phyloP scores from a whole-genome alignment of 2,329 filamentous ascomycete species.

The Ploettnerulaceae sp. region DNA sequence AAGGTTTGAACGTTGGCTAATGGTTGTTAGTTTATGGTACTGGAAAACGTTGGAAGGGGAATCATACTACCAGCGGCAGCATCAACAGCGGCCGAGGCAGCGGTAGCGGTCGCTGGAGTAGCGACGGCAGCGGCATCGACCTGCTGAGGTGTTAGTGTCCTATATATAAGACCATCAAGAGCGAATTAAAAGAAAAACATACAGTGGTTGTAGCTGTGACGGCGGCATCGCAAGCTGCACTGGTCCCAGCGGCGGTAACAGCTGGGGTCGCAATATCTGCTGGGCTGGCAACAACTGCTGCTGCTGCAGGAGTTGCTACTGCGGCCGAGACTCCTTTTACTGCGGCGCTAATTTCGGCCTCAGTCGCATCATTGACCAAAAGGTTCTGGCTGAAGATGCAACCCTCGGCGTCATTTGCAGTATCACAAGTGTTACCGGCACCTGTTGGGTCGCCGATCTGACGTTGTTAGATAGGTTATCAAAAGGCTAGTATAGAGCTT shows the following conservation, averaged over 20 bases:
- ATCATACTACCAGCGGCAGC: constrained; percentile 28
- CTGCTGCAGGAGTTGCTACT: constrained; percentile 12
- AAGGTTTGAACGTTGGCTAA: constrained; percentile 39
- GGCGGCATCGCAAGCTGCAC: too few relatives aligned
- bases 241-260: too few relatives aligned
- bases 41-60: not conserved
- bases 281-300: constrained; percentile 13
- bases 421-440: constrained; percentile 47
- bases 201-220: too few relatives aligned
- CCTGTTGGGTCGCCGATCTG: constrained; percentile 40
- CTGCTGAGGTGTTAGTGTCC: constrained; percentile 17
- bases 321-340: constrained; percentile 36
- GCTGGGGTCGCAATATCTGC: too few relatives aligned
- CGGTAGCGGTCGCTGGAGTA: constrained; percentile 8
- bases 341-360: constrained; percentile 47
- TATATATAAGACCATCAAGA: too few relatives aligned
- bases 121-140: constrained; percentile 20
- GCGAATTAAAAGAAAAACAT: not conserved
- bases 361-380: constrained; percentile 49
- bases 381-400: constrained; percentile 51
- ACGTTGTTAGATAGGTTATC: constrained; percentile 16
- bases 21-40: constrained; percentile 12
- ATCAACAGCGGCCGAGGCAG: too few relatives aligned
- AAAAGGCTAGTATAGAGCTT: constrained; percentile 31
- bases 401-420: constrained; percentile 42